Percentiles rank a stretch among this genome's conserved stretches.
phyloP scores from a whole-genome alignment of 2,329 filamentous ascomycete species.

The Lachnellula hyalina region DNA sequence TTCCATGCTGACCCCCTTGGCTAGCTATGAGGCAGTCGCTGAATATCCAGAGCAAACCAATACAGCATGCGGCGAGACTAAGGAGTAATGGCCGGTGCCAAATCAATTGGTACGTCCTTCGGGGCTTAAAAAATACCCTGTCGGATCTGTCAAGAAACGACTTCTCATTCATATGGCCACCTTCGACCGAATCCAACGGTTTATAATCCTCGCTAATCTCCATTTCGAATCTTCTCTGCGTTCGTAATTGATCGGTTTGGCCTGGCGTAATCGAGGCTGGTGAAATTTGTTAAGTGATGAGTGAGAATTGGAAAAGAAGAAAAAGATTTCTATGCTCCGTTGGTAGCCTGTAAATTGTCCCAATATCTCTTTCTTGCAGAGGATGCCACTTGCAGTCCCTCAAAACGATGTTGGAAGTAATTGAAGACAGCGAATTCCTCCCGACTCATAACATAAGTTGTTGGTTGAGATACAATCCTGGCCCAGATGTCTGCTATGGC shows the following conservation, averaged over 20 bases:
- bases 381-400: conserved; percentile 44
- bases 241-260: neutral
- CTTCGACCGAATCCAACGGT: neutral
- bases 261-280: neutral
- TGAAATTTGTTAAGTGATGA: too few relatives aligned
- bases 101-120: neutral
- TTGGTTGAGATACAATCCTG: conserved; percentile 58
- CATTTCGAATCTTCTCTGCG: neutral
- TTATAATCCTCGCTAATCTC: neutral
- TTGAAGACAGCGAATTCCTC: conserved; percentile 87
- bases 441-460: conserved; percentile 65
- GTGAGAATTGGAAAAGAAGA: neutral
- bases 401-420: conserved; percentile 67
- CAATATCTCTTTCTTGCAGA: conserved; percentile 48
- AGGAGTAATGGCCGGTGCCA: neutral
- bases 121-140: neutral
- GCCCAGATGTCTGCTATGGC: conserved; percentile 62
- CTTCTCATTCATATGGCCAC: neutral
- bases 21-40: conserved; percentile 3
- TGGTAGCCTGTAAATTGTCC: conserved; percentile 35
- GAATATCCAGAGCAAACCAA: conserved; percentile 4
- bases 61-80: neutral
- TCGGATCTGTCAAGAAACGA: neutral
- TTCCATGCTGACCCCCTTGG: neutral
- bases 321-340: conserved; percentile 6